Conservation (phyloP, 2,329 filamentous ascomycete species). For the Exophiala xenobiotica region DNA sequence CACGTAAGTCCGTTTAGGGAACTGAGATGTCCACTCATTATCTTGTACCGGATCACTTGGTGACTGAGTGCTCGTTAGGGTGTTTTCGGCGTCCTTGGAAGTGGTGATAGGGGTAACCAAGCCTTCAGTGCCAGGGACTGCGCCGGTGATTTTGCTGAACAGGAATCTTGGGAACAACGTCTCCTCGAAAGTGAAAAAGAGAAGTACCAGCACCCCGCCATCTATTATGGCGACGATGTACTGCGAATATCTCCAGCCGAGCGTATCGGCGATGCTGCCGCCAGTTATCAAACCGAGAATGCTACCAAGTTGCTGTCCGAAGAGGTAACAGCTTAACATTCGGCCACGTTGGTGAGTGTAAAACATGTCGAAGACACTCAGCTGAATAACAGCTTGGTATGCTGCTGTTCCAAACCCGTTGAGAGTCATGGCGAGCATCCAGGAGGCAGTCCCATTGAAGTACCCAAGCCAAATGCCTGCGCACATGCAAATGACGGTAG, state of each 20-base stretch:
- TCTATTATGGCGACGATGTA: constrained; percentile 37
- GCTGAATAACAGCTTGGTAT: constrained; percentile 42
- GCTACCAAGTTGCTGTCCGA: constrained; percentile 39
- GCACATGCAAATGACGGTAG: constrained; percentile 52
- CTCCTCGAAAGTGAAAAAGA: constrained; percentile 39
- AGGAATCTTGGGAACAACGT: constrained; percentile 28
- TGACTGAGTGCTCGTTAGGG: constrained; percentile 3
- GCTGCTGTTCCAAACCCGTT: constrained; percentile 60
- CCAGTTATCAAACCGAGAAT: constrained; percentile 37
- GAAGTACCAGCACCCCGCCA: constrained; percentile 33
- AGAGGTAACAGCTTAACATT: constrained; percentile 52
- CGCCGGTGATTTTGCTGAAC: constrained; percentile 28
- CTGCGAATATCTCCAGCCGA: constrained; percentile 39
- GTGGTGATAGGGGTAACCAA: not conserved
- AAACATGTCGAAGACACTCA: constrained; percentile 49
- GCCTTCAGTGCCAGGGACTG: not conserved
- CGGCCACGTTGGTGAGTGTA: constrained; percentile 50
- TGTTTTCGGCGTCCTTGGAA: constrained; percentile 1
- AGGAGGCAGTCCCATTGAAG: constrained; percentile 62
- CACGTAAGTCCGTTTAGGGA: constrained; percentile 31
- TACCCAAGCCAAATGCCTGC: constrained; percentile 58
- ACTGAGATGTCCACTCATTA: constrained; percentile 17
- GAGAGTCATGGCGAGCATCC: constrained; percentile 57
- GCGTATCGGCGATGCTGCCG: constrained; percentile 34
- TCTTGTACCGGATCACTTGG: constrained; percentile 29